phyloP scores from a whole-genome alignment of 306 rosid genomes.

The Acacia confusa region DNA sequence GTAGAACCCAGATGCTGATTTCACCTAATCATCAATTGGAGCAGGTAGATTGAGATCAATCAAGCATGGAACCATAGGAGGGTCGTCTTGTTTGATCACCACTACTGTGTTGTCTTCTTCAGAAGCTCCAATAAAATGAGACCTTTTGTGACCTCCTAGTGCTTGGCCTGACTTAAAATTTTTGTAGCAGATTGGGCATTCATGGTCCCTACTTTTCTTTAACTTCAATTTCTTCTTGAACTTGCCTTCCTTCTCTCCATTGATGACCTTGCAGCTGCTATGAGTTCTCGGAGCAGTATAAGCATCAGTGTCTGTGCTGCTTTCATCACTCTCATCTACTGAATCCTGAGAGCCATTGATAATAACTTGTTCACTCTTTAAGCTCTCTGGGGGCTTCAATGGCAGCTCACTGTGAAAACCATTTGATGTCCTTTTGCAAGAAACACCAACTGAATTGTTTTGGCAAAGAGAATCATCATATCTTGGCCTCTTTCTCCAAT shows the following conservation, averaged over 20 bases:
- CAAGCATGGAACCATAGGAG: slow-evolving; percentile 41
- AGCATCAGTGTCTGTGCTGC: slow-evolving; percentile 55
- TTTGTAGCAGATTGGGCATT: slow-evolving; percentile 84
- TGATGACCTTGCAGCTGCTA: slow-evolving; percentile 32
- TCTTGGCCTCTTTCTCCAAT: slow-evolving; percentile 45
- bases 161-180: slow-evolving; percentile 92
- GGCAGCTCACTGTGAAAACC: slow-evolving; percentile 30
- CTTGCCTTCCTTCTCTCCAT: slow-evolving; percentile 33
- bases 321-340: slow-evolving; percentile 64
- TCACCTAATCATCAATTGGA: slow-evolving; percentile 66
- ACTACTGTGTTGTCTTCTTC: slow-evolving; percentile 54
- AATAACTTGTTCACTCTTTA: background rate
- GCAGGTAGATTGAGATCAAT: slow-evolving; percentile 97
- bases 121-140: slow-evolving; percentile 82
- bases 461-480: slow-evolving; percentile 49
- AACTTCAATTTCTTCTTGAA: slow-evolving; percentile 51
- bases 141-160: slow-evolving; percentile 96
- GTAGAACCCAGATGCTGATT: slow-evolving; percentile 36
- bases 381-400: background rate
- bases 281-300: slow-evolving; percentile 40
- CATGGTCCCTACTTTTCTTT: slow-evolving; percentile 74
- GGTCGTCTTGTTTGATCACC: slow-evolving; percentile 47
- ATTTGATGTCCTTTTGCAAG: slow-evolving; percentile 25
- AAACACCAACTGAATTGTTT: slow-evolving; percentile 29
- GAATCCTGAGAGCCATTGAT: slow-evolving; percentile 44